Evolutionary conservation across 257 asterid species (phyloP), one percentile per base, ranked within the genome.

Genomic region (Solanum sitiens): DNA sequence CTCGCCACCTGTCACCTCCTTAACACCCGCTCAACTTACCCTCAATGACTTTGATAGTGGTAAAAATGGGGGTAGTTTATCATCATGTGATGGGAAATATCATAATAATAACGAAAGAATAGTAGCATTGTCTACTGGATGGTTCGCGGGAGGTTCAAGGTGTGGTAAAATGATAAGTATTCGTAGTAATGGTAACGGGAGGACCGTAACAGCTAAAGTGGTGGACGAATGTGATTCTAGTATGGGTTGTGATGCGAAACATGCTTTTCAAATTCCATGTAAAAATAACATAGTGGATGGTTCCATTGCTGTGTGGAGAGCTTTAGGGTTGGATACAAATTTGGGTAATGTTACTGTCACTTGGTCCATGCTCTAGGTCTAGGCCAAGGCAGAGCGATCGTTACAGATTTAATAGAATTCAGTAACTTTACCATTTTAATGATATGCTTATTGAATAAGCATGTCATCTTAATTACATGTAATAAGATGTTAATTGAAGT

Each of bases 201-300:
- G 87, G 86, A 94, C 89, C 70, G 79, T 87, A 86, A 86, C 77
- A 3, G 93, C 96, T 6, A 91, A 86, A 87, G 94, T 94, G 42
- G 92, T 92, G 82, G 96, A 92, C 39, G 96, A 94, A 87, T 92
- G 96, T 73, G 95, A 92, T 23, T 93, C 93, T 7, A 89, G 63
- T 88, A 14, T 14, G 27, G 92, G 93, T 5, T 92, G 95, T 53
- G 93, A 92, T 21, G 12, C 20, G 11, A 91, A 91, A 65, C 93
- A 93, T 85, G 90, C 83, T 2, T 85, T 70, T 42, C 92, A 85
- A 80, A 90, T 89, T 11, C 88, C 92, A 39, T 86, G 91, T 23
- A 63, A 23, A 2, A 86, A 90, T 33, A 90, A 92, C 73, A 75
- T 92, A 2, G 91, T 92, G 18, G 90, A 89, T 89, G 93, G 88